A percentile compares a stretch with the other conserved stretches of the same genome.
phyloP scores from a whole-genome alignment of 768 basidiomycete genomes.

The Artomyces pyxidatus region DNA sequence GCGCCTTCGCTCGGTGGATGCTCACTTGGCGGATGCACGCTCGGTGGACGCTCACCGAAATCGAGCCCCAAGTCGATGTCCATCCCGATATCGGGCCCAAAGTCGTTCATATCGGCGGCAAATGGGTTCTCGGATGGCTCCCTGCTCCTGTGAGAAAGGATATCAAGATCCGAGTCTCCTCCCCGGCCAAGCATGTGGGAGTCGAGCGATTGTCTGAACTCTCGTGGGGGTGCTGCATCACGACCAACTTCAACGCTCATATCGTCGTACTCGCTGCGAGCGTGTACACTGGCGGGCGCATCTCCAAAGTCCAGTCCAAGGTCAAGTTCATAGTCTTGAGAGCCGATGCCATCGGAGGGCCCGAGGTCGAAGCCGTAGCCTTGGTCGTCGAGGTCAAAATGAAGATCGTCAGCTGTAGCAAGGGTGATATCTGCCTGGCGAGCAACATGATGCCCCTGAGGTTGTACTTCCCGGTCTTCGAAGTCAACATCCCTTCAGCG shows the following conservation, averaged over 20 bases:
- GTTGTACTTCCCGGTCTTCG: slow-evolving; percentile 55
- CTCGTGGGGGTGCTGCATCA: slow-evolving; percentile 47
- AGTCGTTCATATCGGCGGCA: slow-evolving; percentile 44
- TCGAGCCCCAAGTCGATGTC: slow-evolving; percentile 67
- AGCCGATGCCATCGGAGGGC: slow-evolving; percentile 76
- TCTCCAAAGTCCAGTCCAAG: slow-evolving; percentile 75
- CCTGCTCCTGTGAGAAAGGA: slow-evolving; percentile 56
- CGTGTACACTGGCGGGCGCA: slow-evolving; percentile 15
- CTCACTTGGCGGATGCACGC: too few relatives aligned
- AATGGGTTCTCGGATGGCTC: slow-evolving; percentile 64
- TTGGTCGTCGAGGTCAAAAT: slow-evolving; percentile 50
- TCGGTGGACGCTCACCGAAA: slow-evolving; percentile 49
- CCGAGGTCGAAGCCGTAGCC: slow-evolving; percentile 72
- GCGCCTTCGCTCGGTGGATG: slow-evolving; percentile 36
- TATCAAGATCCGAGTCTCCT: slow-evolving; percentile 49
- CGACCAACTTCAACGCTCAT: slow-evolving; percentile 73
- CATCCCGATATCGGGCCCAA: slow-evolving; percentile 31
- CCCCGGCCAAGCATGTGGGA: slow-evolving; percentile 48
- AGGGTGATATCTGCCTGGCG: slow-evolving; percentile 86
- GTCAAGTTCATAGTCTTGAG: slow-evolving; percentile 75
- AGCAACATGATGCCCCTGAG: slow-evolving; percentile 75
- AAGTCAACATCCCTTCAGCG: slow-evolving; percentile 68
- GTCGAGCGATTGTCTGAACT: slow-evolving; percentile 47
- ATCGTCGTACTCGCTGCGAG: slow-evolving; percentile 37
- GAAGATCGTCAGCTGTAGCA: slow-evolving; percentile 64